phyloP scores from a whole-genome alignment of 2,329 filamentous ascomycete genomes.

The Aphanoascus verrucosus region DNA sequence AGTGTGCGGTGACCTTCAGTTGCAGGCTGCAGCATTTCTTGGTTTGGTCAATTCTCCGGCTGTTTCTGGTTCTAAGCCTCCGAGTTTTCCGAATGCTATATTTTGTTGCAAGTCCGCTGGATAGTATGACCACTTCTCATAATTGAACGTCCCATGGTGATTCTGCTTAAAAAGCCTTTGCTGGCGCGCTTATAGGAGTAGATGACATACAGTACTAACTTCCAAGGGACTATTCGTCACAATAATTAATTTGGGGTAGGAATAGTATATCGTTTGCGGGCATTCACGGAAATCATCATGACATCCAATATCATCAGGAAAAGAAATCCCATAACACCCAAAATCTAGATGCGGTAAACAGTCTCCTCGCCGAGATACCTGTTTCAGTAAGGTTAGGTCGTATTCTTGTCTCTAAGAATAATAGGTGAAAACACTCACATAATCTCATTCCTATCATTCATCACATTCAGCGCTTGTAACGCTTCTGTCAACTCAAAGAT shows the following conservation, averaged over 20 bases:
- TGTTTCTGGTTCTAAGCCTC: too few relatives aligned
- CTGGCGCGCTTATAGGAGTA: too few relatives aligned
- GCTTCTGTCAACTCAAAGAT: slow-evolving; percentile 64
- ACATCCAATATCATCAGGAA: not conserved
- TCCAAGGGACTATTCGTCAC: not conserved
- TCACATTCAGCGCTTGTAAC: slow-evolving; percentile 61
- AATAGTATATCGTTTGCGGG: too few relatives aligned
- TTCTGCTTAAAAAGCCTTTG: too few relatives aligned
- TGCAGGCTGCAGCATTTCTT: too few relatives aligned
- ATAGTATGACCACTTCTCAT: too few relatives aligned
- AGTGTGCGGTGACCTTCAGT: too few relatives aligned
- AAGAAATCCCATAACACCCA: slow-evolving; percentile 12
- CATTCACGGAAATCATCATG: not conserved
- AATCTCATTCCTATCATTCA: slow-evolving; percentile 78
- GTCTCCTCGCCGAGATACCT: slow-evolving; percentile 47
- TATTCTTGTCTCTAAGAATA: not conserved
- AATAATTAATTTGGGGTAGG: not conserved
- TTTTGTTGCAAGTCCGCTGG: too few relatives aligned
- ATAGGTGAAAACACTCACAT: slow-evolving; percentile 56
- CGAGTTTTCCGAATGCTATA: too few relatives aligned
- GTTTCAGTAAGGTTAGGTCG: slow-evolving; percentile 11
- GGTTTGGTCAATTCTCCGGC: too few relatives aligned
- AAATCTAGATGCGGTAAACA: slow-evolving; percentile 57
- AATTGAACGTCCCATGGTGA: too few relatives aligned
- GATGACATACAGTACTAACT: too few relatives aligned